Evolutionary conservation across 805 yeast species (phyloP).

Genomic region (Yarrowia alimentaria): DNA sequence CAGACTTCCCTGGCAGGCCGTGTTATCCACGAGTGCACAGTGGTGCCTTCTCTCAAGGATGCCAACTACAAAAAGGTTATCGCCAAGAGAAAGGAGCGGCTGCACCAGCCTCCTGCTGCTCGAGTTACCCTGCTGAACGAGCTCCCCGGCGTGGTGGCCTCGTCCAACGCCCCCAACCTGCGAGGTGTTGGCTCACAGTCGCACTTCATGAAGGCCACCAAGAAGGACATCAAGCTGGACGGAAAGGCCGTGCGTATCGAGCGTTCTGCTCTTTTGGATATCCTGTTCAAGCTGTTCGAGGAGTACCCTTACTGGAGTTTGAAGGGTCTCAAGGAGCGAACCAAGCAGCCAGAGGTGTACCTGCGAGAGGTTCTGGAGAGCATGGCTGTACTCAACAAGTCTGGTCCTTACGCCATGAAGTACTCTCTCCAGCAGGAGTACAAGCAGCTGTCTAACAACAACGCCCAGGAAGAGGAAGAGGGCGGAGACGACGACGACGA

Average conservation of each 20-base stretch:
- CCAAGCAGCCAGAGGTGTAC: slow-evolving; percentile 89
- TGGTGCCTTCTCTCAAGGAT: slow-evolving; percentile 74
- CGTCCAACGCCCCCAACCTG: slow-evolving; percentile 82
- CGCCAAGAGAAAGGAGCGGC: slow-evolving; percentile 53
- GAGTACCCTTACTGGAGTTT: slow-evolving; percentile 96
- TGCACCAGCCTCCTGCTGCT: slow-evolving; percentile 47
- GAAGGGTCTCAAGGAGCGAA: slow-evolving; percentile 89
- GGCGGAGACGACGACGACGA: slow-evolving; percentile 27
- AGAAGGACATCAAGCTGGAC: slow-evolving; percentile 46
- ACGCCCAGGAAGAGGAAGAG: slow-evolving; percentile 31
- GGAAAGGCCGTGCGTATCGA: slow-evolving; percentile 95
- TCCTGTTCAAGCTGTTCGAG: slow-evolving; percentile 84
- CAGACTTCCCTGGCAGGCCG: slow-evolving; percentile 84
- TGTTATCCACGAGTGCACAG: slow-evolving; percentile 87
- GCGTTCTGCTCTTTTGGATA: slow-evolving; percentile 82
- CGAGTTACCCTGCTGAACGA: slow-evolving; percentile 71
- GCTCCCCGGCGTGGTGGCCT: slow-evolving; percentile 82
- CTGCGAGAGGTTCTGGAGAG: slow-evolving; percentile 86
- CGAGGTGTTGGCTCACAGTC: slow-evolving; percentile 58
- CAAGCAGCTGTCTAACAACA: slow-evolving; percentile 47
- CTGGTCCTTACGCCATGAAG: slow-evolving; percentile 93
- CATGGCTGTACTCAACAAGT: slow-evolving; percentile 83
- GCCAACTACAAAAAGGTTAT: slow-evolving; percentile 65
- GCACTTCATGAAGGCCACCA: slow-evolving; percentile 53
- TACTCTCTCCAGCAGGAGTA: slow-evolving; percentile 89